A percentile compares a stretch with the other conserved stretches of the same genome.
Conservation (phyloP, 2,329 filamentous ascomycete species). For the Aspergillus ochraceus region DNA sequence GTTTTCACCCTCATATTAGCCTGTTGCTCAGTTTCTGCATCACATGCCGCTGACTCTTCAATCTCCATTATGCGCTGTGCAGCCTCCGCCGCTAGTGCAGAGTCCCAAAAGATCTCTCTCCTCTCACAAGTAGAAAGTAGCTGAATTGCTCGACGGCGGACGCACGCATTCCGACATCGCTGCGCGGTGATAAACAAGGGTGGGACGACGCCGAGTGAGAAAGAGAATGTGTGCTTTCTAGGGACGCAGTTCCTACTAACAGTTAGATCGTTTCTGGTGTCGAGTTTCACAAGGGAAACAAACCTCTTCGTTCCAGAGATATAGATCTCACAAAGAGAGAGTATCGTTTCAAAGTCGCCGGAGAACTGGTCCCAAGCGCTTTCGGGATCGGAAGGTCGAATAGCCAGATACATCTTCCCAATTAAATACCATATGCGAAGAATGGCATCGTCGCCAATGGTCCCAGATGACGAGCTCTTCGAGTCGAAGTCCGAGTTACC, state of each 20-base stretch:
- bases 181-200: not conserved
- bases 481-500: not conserved
- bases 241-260: rapidly evolving
- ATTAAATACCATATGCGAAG: not conserved
- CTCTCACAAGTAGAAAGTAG: not conserved
- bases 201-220: not conserved
- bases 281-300: no score
- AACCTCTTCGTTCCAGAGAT: not conserved
- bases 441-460: not conserved
- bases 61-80: not conserved
- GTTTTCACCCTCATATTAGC: not conserved
- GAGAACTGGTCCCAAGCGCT: not conserved
- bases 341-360: not conserved
- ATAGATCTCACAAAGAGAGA: not conserved
- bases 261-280: not conserved
- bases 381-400: not conserved
- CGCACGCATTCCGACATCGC: not conserved
- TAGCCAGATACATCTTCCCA: not conserved
- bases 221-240: not conserved
- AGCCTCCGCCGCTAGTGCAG: not conserved
- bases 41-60: not conserved
- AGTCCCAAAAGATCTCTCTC: not conserved
- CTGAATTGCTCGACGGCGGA: not conserved
- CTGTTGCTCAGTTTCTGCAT: not conserved
- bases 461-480: not conserved